Base-by-base conservation (phyloP, 805 yeast genomes). In the Yamadazyma kitorensis region DNA sequence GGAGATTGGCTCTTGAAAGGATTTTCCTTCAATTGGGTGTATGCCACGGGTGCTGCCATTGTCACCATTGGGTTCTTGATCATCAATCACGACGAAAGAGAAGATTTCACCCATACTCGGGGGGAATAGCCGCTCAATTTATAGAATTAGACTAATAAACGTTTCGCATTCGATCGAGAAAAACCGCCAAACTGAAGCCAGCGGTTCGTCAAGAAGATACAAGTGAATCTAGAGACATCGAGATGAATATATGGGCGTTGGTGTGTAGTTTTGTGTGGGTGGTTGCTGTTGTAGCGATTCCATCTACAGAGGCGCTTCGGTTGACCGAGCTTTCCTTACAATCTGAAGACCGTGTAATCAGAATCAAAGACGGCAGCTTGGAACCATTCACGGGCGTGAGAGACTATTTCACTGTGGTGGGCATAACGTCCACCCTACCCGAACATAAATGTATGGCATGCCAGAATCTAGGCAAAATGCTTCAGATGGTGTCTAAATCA, bases 51-150 rank as follows among this genome's bases (percentile, higher is more conserved):
- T 1, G 98, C 98, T 2, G 49, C 61, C 3, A 64, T 88, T 31
- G 95, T 93, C 24, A 77, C 89, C 17, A 59, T 78, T 15, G 91
- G 97, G 1, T 93, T 93, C 54, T 75, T 88, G 45, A 78, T 84
- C 28, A 81, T 93, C 28, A 91, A 91, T 58, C 77, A 70, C 43
- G 86, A 81, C 48, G 95, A 86, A 42, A 79, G 79, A 51, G 74
- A 69, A 16, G 95, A 84, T 37, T 61, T 61, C 36, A 57, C 36
- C 8, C 29, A 24, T 14, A n/a, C n/a, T n/a, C n/a, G n/a, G n/a
- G n/a, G n/a, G n/a, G n/a, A n/a, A n/a, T n/a, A n/a, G n/a, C n/a
- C n/a, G n/a, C n/a, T n/a, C n/a, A n/a, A n/a, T n/a, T n/a, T n/a
- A n/a, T n/a, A n/a, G n/a, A n/a, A n/a, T n/a, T n/a, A n/a, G n/a